A percentile compares a stretch with the other conserved stretches of the same genome.
phyloP scores from a whole-genome alignment of 306 rosid genomes.

The Oxytropis ochrocephala region DNA sequence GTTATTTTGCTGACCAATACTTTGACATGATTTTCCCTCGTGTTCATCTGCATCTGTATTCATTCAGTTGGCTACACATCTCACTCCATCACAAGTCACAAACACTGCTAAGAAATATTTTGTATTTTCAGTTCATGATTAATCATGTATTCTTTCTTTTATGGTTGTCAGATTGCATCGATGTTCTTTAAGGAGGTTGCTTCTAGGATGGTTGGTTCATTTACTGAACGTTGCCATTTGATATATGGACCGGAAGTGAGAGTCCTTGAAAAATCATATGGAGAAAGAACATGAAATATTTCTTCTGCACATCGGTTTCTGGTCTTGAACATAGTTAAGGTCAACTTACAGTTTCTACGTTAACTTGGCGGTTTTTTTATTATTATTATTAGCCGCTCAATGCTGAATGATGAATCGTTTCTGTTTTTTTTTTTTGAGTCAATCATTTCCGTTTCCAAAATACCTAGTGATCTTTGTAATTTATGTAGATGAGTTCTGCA shows the following conservation, averaged over 20 bases:
- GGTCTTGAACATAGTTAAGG: conserved; percentile 18
- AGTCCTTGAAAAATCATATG: conserved; percentile 57
- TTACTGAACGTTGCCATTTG: conserved; percentile 77
- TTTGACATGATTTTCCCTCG: background rate
- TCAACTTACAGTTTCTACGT: conserved; percentile 18
- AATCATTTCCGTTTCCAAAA: too few species aligned
- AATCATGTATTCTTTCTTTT: conserved; percentile 20
- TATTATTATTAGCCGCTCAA: conserved; percentile 14
- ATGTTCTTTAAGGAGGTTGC: conserved; percentile 97
- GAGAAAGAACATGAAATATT: conserved; percentile 38
- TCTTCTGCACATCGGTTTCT: conserved; percentile 14
- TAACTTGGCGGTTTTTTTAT: conserved; percentile 19
- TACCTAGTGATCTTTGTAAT: conserved; percentile 22
- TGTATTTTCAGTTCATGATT: background rate
- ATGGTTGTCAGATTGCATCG: conserved; percentile 66
- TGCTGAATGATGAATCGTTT: conserved; percentile 15
- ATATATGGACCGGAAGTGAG: conserved; percentile 78
- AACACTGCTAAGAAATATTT: background rate
- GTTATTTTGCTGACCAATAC: too few species aligned
- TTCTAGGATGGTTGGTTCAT: conserved; percentile 84
- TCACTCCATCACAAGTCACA: background rate
- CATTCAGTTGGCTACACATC: background rate
- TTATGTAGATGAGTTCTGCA: conserved; percentile 16
- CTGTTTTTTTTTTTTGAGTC: too few species aligned
- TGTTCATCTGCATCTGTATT: background rate